phyloP scores from a whole-genome alignment of 495 filamentous ascomycete genomes.

The Daldinia loculata region DNA sequence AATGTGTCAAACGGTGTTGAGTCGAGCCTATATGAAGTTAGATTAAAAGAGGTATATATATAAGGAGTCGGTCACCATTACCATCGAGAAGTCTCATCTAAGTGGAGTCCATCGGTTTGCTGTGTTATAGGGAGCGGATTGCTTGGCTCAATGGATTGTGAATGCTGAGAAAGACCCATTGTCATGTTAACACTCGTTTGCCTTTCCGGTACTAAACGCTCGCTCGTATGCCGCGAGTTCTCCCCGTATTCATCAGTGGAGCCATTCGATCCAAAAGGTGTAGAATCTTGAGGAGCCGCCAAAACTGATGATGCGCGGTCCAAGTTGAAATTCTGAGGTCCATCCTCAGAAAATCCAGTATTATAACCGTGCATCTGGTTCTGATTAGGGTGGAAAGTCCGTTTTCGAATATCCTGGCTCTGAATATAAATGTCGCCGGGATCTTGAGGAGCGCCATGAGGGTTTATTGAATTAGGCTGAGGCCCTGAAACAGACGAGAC shows the following conservation, averaged over 20 bases:
- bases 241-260: constrained; percentile 30
- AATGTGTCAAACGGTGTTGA: constrained; percentile 43
- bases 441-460: constrained; percentile 46
- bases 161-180: constrained; percentile 18
- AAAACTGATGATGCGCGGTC: constrained; percentile 12
- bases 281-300: constrained; percentile 21
- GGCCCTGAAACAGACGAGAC: constrained; percentile 17
- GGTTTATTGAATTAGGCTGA: constrained; percentile 29
- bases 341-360: constrained; percentile 16
- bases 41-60: not conserved
- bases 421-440: constrained; percentile 46
- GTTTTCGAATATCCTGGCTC: constrained; percentile 45
- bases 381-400: constrained; percentile 29
- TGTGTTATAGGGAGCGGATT: constrained; percentile 3
- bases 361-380: constrained; percentile 29
- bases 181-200: constrained; percentile 19
- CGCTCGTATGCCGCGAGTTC: constrained; percentile 13
- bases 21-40: constrained; percentile 41
- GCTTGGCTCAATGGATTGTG: constrained; percentile 18
- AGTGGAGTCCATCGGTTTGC: constrained; percentile 22
- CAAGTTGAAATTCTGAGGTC: constrained; percentile 15
- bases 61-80: constrained; percentile 9
- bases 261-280: constrained; percentile 37
- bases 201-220: constrained; percentile 17
- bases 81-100: constrained; percentile 46